Conservation (phyloP, 1,284 basidiomycete genomes). For the Albatrellus sp. region DNA sequence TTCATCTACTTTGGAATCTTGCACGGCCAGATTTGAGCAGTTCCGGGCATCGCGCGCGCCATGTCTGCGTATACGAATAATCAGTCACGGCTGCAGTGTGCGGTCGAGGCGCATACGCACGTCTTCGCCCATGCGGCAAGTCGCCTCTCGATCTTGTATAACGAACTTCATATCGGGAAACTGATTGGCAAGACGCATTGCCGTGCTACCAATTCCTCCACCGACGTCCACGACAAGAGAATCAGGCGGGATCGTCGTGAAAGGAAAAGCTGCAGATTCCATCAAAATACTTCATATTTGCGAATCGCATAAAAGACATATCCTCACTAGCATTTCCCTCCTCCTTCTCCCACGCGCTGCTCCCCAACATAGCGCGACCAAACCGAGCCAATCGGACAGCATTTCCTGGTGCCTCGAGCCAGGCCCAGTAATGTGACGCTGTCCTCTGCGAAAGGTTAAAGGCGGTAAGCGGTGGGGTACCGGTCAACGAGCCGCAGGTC, state of each 20-base stretch:
- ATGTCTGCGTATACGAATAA: constrained; percentile 24
- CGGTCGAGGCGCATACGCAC: constrained; percentile 16
- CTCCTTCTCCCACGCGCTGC: constrained; percentile 49
- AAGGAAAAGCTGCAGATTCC: constrained; percentile 41
- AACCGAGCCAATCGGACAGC: constrained; percentile 42
- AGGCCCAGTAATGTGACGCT: constrained; percentile 22
- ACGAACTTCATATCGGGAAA: constrained; percentile 44
- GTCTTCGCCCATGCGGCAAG: constrained; percentile 47
- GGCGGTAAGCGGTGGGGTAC: constrained; percentile 19
- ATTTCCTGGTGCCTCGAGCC: constrained; percentile 23
- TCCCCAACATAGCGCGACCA: constrained; percentile 60
- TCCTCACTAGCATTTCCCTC: constrained; percentile 31
- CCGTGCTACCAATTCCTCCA: constrained; percentile 64
- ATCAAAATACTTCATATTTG: constrained; percentile 5
- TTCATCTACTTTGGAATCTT: constrained; percentile 36
- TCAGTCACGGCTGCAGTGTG: not conserved
- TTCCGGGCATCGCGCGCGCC: constrained; percentile 49
- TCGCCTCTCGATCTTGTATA: constrained; percentile 57
- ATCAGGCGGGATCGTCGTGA: constrained; percentile 40
- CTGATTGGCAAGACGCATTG: constrained; percentile 49
- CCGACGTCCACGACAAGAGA: constrained; percentile 63
- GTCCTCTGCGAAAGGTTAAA: constrained; percentile 24
- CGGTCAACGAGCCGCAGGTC: not conserved
- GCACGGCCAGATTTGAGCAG: constrained; percentile 45
- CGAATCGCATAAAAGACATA: constrained; percentile 28